phyloP scores from a whole-genome alignment of 2,329 filamentous ascomycete genomes.

The Stagonosporopsis vannaccii region DNA sequence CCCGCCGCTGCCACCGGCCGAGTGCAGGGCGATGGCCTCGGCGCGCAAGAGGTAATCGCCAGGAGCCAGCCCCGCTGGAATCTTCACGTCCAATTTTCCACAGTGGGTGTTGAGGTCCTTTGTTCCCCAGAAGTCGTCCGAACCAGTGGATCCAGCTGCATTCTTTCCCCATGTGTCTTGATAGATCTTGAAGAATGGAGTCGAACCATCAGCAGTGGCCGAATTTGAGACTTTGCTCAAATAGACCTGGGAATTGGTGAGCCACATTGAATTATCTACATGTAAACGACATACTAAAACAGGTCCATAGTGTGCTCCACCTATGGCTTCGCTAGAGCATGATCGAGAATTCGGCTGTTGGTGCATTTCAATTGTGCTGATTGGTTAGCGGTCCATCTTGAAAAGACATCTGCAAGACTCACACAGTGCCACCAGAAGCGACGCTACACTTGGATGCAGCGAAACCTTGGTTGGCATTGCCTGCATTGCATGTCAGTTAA shows the following conservation, averaged over 20 bases:
- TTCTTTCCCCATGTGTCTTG: conserved; percentile 60
- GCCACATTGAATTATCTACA: neutral
- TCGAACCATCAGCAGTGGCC: conserved; percentile 59
- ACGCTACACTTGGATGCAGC: conserved; percentile 54
- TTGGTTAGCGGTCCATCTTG: neutral
- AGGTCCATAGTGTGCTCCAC: conserved; percentile 54
- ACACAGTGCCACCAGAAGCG: conserved; percentile 54
- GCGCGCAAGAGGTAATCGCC: conserved; percentile 63
- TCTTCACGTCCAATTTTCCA: conserved; percentile 59
- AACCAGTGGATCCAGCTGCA: conserved; percentile 48
- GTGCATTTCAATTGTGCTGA: conserved; percentile 52
- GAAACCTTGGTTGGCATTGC: conserved; percentile 37
- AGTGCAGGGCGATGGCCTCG: conserved; percentile 68
- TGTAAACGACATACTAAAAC: conserved; percentile 54
- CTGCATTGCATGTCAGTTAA: conserved; percentile 6
- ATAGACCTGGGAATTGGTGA: conserved; percentile 41
- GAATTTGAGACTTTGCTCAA: conserved; percentile 53
- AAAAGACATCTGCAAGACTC: neutral
- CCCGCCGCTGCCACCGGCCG: conserved; percentile 52
- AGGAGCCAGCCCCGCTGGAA: conserved; percentile 60
- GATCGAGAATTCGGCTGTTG: conserved; percentile 63
- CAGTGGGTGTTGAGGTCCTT: conserved; percentile 57
- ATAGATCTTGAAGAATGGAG: conserved; percentile 66
- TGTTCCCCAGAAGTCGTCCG: conserved; percentile 58
- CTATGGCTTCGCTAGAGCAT: conserved; percentile 51